Base-by-base conservation (phyloP, 129 eudicot species). In the Helichrysum umbraculigerum region DNA sequence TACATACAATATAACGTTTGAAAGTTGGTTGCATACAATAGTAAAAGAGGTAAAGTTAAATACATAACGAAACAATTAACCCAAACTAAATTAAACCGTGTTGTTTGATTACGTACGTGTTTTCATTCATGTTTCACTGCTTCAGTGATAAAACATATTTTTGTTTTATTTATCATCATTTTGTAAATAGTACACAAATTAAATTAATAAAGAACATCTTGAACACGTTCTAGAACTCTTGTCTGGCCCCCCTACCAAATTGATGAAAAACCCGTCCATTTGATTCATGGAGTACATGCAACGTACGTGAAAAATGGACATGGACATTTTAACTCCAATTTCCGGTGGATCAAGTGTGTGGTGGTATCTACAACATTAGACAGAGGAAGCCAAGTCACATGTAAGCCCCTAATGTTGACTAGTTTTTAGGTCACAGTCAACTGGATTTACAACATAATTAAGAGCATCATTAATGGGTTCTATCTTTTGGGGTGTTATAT, bases 391-490 rank as follows among this genome's bases (percentile, higher is more conserved):
- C n/a, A 72, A 72, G 51, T 72, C 76, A 20, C 54, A 72, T 30
- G 19, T 34, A 72, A 72, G 32, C 76, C 76, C 66, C 34, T 54
- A 56, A 72, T 8, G 5, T 56, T 52, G 76, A 72, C 66, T 56
- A 32, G 6, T 0, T 17, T n/a, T 33, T 72, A 20, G 66, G 66
- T 33, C 12, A 56, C 10, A 9, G 75, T 50, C 75, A 54, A 30
- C 47, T 30, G 29, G 42, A 52, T 71, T 28, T 47, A 70, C 25
- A 44, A 0, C 37, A 34, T 25, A 25, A 25, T 25, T 25, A 25
- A 25, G 28, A 25, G 28, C 28, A 25, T 25, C 28, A 25, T 25
- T 25, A 25, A 25, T 25, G 28, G 28, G 28, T 25, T 25, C 28
- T 25, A 25, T 25, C 28, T 25, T 1, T 25, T 25, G 28, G 0